phyloP scores from a whole-genome alignment of 208 protist genomes.

The Trypanosoma brucei region DNA sequence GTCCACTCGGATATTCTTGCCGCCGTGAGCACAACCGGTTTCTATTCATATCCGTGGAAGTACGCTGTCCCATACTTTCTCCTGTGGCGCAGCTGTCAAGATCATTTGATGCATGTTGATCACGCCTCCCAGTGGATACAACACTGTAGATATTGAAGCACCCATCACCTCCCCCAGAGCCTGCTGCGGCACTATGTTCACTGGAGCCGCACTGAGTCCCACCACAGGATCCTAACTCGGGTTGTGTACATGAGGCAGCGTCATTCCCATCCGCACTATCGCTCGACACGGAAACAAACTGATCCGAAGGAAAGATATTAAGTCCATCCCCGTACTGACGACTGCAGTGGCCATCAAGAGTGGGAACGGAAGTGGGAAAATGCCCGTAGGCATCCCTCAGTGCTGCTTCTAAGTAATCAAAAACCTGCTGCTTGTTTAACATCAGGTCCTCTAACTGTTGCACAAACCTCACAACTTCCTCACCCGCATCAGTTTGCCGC shows the following conservation, averaged over 20 bases:
- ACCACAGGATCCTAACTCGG: background rate
- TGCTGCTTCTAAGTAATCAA: conserved; percentile 15
- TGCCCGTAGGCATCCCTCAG: conserved; percentile 12
- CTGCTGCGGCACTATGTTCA: background rate
- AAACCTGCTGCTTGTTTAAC: conserved; percentile 18
- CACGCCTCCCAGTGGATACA: too few relatives aligned
- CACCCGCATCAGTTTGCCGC: too few relatives aligned
- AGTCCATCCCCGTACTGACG: background rate
- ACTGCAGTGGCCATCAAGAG: background rate
- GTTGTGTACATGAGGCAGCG: background rate
- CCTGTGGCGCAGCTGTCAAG: too few relatives aligned
- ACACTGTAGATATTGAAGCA: too few relatives aligned
- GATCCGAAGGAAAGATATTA: background rate
- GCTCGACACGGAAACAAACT: conserved; percentile 13
- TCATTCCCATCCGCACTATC: background rate
- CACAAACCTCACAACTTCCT: conserved; percentile 10
- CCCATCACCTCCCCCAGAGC: too few relatives aligned
- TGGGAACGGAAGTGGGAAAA: background rate
- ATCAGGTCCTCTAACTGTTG: conserved; percentile 21
- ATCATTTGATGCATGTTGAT: too few relatives aligned
- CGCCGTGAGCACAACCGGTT: too few relatives aligned
- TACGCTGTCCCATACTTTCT: too few relatives aligned
- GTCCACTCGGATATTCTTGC: background rate
- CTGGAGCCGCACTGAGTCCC: background rate
- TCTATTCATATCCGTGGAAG: too few relatives aligned